phyloP scores from a whole-genome alignment of 768 basidiomycete species.

The Russula sp. region DNA sequence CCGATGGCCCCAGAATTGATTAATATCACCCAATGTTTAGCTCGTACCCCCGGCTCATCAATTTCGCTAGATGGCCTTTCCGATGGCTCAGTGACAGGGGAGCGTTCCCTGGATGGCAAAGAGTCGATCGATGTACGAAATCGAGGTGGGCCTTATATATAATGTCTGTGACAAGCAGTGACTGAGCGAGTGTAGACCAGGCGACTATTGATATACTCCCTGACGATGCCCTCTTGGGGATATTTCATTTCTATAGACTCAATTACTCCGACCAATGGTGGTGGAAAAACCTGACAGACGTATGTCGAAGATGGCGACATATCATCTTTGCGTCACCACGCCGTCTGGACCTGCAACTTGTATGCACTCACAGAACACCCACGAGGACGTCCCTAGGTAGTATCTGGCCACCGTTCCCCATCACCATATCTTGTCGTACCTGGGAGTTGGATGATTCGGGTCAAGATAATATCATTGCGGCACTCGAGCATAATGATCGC shows the following conservation, averaged over 20 bases:
- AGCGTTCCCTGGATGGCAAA: too few relatives aligned
- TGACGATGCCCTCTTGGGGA: neutral
- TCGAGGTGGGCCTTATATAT: too few relatives aligned
- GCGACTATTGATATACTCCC: conserved; percentile 20
- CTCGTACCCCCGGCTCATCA: neutral
- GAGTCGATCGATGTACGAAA: too few relatives aligned
- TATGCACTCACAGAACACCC: neutral
- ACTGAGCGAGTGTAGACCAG: too few relatives aligned
- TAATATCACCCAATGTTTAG: too few relatives aligned
- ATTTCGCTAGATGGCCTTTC: too few relatives aligned
- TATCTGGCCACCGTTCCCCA: neutral
- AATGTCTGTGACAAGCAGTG: too few relatives aligned
- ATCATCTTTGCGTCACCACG: neutral
- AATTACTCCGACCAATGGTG: neutral
- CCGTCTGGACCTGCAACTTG: neutral
- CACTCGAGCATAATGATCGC: neutral
- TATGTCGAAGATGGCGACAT: neutral
- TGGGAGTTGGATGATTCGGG: too few relatives aligned
- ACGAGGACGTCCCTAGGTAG: neutral
- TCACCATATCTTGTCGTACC: neutral
- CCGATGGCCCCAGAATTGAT: too few relatives aligned
- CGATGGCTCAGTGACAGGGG: too few relatives aligned
- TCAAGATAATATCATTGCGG: neutral
- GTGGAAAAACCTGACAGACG: neutral
- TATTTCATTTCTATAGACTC: neutral